Conservation (phyloP, 345 rosid species). For the Eucalyptus decipiens region DNA sequence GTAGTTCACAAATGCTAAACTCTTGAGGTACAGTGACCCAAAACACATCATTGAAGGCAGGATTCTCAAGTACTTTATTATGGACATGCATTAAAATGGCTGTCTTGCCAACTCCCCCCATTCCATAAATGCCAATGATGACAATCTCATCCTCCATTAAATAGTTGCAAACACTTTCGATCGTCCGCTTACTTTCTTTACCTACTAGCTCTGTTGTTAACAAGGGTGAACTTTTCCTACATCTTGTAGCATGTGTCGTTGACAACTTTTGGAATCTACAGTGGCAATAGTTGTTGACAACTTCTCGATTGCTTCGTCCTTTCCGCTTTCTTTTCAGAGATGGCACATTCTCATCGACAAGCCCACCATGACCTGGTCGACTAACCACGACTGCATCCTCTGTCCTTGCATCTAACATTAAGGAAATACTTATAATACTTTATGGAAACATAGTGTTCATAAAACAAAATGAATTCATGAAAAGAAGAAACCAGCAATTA, state of each 20-base stretch:
- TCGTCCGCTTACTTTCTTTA: fast-evolving
- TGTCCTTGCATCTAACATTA: too few species aligned
- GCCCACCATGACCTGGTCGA: fast-evolving
- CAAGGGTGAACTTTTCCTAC: too few species aligned
- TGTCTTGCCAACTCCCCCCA: background rate
- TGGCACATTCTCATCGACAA: fast-evolving
- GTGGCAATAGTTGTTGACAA: too few species aligned
- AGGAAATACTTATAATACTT: fast-evolving
- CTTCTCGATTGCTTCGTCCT: background rate
- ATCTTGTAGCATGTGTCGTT: fast-evolving
- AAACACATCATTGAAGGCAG: fast-evolving
- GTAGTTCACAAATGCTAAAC: fast-evolving
- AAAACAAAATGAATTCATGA: too few species aligned
- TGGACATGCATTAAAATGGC: too few species aligned
- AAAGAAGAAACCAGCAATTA: too few species aligned
- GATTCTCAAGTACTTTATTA: too few species aligned
- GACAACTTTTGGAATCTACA: fast-evolving
- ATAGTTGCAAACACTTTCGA: fast-evolving
- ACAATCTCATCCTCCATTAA: too few species aligned
- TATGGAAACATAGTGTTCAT: fast-evolving
- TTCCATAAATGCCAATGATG: too few species aligned
- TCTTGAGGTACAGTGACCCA: fast-evolving
- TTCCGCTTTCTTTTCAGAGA: background rate
- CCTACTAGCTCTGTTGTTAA: fast-evolving
- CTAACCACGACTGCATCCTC: fast-evolving